A percentile compares a stretch with the other conserved stretches of the same genome.
Evolutionary conservation across 345 rosid genomes (phyloP).

Genomic region (Gossypium herbaceum): DNA sequence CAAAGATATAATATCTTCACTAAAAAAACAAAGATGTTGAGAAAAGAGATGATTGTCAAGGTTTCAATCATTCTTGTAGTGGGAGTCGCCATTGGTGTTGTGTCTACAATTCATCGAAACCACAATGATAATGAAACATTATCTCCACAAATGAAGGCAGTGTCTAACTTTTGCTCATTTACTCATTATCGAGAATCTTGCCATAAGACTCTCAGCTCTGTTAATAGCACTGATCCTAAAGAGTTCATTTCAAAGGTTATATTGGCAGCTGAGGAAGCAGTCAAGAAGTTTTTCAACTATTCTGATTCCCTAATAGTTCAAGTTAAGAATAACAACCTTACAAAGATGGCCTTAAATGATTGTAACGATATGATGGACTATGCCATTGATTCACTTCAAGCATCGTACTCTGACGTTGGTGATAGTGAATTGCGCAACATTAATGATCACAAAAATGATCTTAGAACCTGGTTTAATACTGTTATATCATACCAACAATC

Average conservation of each 20-base stretch:
- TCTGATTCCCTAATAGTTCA: not conserved
- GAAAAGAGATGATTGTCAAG: not conserved
- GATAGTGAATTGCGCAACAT: not conserved
- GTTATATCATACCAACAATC: slow-evolving; percentile 42
- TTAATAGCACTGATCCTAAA: slow-evolving; percentile 44
- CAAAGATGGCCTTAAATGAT: slow-evolving; percentile 34
- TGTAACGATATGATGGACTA: slow-evolving; percentile 34
- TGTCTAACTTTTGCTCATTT: slow-evolving; percentile 33
- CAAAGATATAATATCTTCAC: no score
- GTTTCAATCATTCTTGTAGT: no score
- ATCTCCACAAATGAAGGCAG: slow-evolving; percentile 33
- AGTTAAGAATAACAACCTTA: not conserved
- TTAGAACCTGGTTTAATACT: slow-evolving; percentile 47
- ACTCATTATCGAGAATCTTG: slow-evolving; percentile 48
- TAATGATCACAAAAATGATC: slow-evolving; percentile 17
- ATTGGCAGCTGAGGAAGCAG: slow-evolving; percentile 24
- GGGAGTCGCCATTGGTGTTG: no score
- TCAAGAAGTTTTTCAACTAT: slow-evolving; percentile 20
- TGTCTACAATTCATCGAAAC: not conserved
- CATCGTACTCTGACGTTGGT: slow-evolving; percentile 19
- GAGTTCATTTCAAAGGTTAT: slow-evolving; percentile 42
- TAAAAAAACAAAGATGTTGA: not conserved
- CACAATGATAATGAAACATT: not conserved
- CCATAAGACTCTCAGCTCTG: slow-evolving; percentile 35
- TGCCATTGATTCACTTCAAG: slow-evolving; percentile 34